Percentiles rank a stretch among this genome's conserved stretches.
Conservation (phyloP, 805 yeast genomes). For the Jamesozyma piceae region DNA sequence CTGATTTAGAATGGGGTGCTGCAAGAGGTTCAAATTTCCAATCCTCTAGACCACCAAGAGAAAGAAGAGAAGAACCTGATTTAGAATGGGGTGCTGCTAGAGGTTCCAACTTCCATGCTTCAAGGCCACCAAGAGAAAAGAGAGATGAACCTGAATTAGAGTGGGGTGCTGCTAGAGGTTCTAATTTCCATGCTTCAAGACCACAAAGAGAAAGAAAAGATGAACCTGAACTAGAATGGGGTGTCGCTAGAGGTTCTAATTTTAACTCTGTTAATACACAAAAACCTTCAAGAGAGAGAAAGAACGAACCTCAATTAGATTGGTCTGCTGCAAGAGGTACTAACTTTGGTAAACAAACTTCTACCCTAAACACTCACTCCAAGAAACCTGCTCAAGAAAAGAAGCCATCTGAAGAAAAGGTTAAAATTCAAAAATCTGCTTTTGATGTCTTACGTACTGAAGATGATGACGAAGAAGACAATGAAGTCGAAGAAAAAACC, state of each 20-base stretch:
- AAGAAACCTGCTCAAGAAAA: constrained; percentile 9
- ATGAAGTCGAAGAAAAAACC: constrained; percentile 8
- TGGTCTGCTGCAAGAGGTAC: constrained; percentile 45
- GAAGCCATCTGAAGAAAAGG: constrained; percentile 25
- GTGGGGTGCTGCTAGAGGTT: constrained; percentile 43
- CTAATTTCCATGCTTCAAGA: constrained; percentile 29
- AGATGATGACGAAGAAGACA: constrained; percentile 40
- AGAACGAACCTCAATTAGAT: constrained; percentile 38
- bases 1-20: constrained; percentile 43
- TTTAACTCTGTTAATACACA: constrained; percentile 26
- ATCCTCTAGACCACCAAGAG: constrained; percentile 27
- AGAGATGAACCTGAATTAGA: constrained; percentile 37
- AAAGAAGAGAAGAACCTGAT: constrained; percentile 30
- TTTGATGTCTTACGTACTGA: constrained; percentile 44
- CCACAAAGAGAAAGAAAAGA: constrained; percentile 22
- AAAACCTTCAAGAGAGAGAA: constrained; percentile 29
- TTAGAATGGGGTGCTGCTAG: constrained; percentile 29
- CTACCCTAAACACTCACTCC: constrained; percentile 5
- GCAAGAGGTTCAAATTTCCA: constrained; percentile 40
- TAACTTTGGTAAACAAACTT: constrained; percentile 22
- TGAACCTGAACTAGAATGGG: constrained; percentile 35
- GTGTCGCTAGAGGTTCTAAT: constrained; percentile 40
- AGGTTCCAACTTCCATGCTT: constrained; percentile 31
- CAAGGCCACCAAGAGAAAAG: constrained; percentile 25
- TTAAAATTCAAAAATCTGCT: constrained; percentile 36